Evolutionary conservation across 2,329 filamentous ascomycete genomes (phyloP).

Genomic region (Tolypocladium album): DNA sequence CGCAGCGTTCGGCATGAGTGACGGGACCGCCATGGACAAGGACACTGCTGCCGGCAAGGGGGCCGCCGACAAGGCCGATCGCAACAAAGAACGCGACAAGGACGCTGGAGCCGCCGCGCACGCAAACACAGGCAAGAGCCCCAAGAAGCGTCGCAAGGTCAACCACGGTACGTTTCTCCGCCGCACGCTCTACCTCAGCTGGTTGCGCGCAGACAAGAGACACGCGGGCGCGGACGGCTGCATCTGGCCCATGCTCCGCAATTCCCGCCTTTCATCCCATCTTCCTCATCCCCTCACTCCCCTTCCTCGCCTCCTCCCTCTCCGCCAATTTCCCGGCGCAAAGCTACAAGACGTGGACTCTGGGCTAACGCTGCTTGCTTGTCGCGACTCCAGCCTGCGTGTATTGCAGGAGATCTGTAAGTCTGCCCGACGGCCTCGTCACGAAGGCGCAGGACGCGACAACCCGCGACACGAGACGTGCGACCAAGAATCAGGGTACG

Average conservation of each 20-base stretch:
- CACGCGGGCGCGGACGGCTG: neutral
- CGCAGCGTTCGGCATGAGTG: slow-evolving; percentile 16
- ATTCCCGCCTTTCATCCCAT: neutral
- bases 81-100: slow-evolving; percentile 17
- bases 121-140: slow-evolving; percentile 36
- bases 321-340: neutral
- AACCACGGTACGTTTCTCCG: slow-evolving; percentile 62
- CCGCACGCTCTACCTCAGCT: neutral
- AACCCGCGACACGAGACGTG: neutral
- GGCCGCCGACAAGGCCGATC: slow-evolving; percentile 18
- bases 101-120: neutral
- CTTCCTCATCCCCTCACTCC: slow-evolving; percentile 4
- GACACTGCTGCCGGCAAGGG: slow-evolving; percentile 14
- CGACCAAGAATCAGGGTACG: neutral
- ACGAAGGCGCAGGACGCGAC: slow-evolving; percentile 1
- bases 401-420: slow-evolving; percentile 84
- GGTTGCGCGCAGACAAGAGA: neutral
- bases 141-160: slow-evolving; percentile 80
- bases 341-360: neutral
- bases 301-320: slow-evolving; percentile 4
- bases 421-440: slow-evolving; percentile 26
- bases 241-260: neutral
- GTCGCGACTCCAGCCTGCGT: slow-evolving; percentile 53
- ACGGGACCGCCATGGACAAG: slow-evolving; percentile 21
- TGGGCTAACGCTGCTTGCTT: slow-evolving; percentile 2